Evolutionary conservation across 2,329 filamentous ascomycete genomes (phyloP).

Genomic region (Fusarium aywerte): DNA sequence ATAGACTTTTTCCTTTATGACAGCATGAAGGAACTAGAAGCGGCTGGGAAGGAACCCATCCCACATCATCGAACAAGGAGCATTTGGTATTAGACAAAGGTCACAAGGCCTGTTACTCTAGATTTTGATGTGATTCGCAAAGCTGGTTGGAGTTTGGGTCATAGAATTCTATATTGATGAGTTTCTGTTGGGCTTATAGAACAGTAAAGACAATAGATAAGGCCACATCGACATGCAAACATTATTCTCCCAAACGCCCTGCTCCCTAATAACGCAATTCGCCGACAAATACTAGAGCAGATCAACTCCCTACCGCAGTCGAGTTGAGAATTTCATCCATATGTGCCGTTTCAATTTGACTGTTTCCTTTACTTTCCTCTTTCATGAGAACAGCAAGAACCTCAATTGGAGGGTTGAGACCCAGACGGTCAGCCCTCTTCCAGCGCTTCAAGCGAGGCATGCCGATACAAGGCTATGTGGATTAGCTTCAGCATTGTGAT

Average conservation of each 20-base stretch:
- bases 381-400: slow-evolving; percentile 86
- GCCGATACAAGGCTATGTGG: slow-evolving; percentile 79
- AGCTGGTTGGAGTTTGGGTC: slow-evolving; percentile 21
- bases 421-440: slow-evolving; percentile 84
- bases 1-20: slow-evolving; percentile 99
- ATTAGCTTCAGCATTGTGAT: not conserved
- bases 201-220: slow-evolving; percentile 30
- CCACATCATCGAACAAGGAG: slow-evolving; percentile 91
- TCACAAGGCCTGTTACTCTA: slow-evolving; percentile 18
- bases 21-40: slow-evolving; percentile 86
- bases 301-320: slow-evolving; percentile 54
- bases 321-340: slow-evolving; percentile 75
- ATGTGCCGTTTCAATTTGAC: slow-evolving; percentile 72
- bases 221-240: slow-evolving; percentile 31
- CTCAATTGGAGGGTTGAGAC: slow-evolving; percentile 88
- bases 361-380: slow-evolving; percentile 69
- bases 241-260: slow-evolving; percentile 39
- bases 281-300: not conserved
- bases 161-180: slow-evolving; percentile 33
- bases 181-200: slow-evolving; percentile 27
- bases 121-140: slow-evolving; percentile 9
- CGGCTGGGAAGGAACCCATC: slow-evolving; percentile 62
- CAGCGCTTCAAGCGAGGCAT: slow-evolving; percentile 84
- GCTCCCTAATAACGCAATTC: slow-evolving; percentile 31
- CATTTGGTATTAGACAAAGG: slow-evolving; percentile 81